Percentiles rank a stretch among this genome's conserved stretches.
Conservation (phyloP, 2,329 filamentous ascomycete species). For the Cercospora zeina region DNA sequence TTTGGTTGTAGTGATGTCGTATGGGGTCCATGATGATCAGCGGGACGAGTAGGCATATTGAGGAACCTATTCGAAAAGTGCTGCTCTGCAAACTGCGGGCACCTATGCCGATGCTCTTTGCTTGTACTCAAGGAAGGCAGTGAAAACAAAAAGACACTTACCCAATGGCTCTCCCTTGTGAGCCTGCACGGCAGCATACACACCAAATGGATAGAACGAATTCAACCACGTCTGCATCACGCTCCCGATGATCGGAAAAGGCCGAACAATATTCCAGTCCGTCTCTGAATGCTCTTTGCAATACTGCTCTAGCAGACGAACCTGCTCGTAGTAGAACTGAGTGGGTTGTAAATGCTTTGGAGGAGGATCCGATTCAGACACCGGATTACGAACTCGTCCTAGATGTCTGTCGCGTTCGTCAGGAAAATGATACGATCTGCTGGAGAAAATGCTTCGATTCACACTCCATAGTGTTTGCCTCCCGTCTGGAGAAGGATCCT, state of each 20-base stretch:
- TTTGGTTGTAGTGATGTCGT: no score
- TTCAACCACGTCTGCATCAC: constrained; percentile 54
- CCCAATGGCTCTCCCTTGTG: constrained; percentile 37
- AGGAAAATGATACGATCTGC: neutral
- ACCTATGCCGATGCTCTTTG: no score
- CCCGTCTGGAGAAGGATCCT: constrained; percentile 52
- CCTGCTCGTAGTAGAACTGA: constrained; percentile 57
- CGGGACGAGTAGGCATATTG: no score
- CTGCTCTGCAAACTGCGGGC: no score
- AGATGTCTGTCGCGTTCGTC: neutral
- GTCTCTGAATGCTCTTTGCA: constrained; percentile 39
- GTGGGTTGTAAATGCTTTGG: constrained; percentile 48
- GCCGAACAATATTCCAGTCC: constrained; percentile 50
- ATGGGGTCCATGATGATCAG: constrained; percentile 16
- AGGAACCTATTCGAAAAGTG: no score
- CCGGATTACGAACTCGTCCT: constrained; percentile 14
- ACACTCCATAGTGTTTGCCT: constrained; percentile 51
- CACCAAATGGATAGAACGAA: constrained; percentile 47
- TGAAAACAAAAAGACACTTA: neutral
- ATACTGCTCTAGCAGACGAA: constrained; percentile 49
- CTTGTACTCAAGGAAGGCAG: no score
- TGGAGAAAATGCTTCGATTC: neutral
- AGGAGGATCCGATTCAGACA: constrained; percentile 50
- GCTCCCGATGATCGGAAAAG: constrained; percentile 50
- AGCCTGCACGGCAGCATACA: constrained; percentile 51